Evolutionary conservation across 2,329 filamentous ascomycete genomes (phyloP).

Genomic region (Beauveria caledonica): DNA sequence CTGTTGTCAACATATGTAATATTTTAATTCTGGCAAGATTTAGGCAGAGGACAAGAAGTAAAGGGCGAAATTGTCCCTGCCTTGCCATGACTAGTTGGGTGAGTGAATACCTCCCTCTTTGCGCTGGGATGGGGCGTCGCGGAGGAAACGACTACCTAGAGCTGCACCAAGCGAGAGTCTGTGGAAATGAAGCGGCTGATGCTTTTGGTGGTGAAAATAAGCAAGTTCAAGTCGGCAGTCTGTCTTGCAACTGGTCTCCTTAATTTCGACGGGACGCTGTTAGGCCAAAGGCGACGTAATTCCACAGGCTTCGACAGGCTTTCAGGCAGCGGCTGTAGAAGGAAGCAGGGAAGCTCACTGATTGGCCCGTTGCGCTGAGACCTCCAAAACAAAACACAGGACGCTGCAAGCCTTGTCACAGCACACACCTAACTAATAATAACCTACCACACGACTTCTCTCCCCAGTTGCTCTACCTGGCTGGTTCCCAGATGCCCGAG

Average conservation of each 20-base stretch:
- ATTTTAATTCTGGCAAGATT: no score
- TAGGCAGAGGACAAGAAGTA: no score
- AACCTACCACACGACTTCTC: background rate
- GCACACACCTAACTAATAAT: no score
- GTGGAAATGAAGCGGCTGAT: background rate
- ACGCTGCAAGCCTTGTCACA: background rate
- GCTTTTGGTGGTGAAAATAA: background rate
- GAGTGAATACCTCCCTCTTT: no score
- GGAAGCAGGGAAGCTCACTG: background rate
- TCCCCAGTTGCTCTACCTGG: background rate
- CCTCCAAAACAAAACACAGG: constrained; percentile 3
- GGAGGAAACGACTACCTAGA: background rate
- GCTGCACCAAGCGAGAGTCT: background rate
- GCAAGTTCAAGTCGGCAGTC: background rate
- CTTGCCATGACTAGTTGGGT: no score
- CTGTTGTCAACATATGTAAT: no score
- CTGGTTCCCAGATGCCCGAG: background rate
- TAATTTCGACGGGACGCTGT: background rate
- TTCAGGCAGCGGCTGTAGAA: background rate
- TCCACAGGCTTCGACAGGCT: constrained; percentile 1
- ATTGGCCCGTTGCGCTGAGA: background rate
- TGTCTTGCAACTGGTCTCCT: background rate
- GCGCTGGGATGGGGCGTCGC: constrained; percentile 1
- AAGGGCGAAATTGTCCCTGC: no score
- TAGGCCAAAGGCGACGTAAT: background rate